Base-by-base conservation (phyloP, 108 stramenopile genomes). In the Fistulifera solaris region DNA sequence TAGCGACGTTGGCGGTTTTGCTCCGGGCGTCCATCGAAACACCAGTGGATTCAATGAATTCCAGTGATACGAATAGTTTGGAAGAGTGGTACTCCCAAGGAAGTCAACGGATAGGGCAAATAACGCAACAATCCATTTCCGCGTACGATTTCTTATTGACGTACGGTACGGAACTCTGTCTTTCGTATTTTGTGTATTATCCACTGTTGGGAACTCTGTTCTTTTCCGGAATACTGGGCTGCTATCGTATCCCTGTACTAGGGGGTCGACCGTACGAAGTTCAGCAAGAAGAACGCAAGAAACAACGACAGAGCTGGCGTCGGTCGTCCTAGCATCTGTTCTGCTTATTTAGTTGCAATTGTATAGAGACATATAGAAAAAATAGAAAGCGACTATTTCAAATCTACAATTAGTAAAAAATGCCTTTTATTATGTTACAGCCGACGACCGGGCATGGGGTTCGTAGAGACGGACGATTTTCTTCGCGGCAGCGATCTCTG, bases 141-240 rank as follows among this genome's bases (percentile, higher is more conserved):
- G 69, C 62, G 41, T 86, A 78, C 52, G 53, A 70, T 13, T 89
- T 86, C 43, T 65, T 89, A 44, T 11, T 83, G 14, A 75, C 58
- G 26, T 93, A 87, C 62, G 35, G 62, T 0, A 54, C 87, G 0
- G 86, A 93, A 71, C 58, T 89, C 61, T 28, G 60, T 0, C 50
- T 85, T 54, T 72, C 82, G 0, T 61, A 79, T 22, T 78, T 85
- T 38, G 62, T 84, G 2, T 93, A 70, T 28, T 89, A 76, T 63
- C 79, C 81, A 2, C n/a, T 89, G 1, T 54, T 76, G 0, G 81
- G 72, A 41, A 81, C 81, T 5, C 46, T 93, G 0, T 58, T 83
- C 15, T 84, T 87, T 44, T 67, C 80, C 23, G 86, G 86, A 4
- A 56, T 83, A 4, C 48, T 87, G 27, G 59, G 83, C 21, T 79